Evolutionary conservation across 2,329 filamentous ascomycete species (phyloP).

Genomic region (Tolypocladium ovalisporum): DNA sequence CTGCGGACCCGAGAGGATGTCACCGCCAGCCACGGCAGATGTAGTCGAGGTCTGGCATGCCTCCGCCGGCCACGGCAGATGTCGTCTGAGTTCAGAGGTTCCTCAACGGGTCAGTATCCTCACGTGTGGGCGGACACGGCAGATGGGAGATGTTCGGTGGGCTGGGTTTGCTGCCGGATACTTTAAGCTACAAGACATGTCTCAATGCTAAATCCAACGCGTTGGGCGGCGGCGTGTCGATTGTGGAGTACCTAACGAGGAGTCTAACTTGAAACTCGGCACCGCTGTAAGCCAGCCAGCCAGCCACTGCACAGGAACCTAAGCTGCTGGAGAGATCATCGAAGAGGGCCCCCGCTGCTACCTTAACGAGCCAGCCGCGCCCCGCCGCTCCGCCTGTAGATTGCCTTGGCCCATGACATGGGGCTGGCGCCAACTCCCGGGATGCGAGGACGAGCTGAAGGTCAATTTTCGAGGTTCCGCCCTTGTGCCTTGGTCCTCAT

Average conservation of each 20-base stretch:
- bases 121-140: not conserved
- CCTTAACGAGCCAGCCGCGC: not conserved
- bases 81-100: not conserved
- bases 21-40: not conserved
- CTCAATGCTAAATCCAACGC: not conserved
- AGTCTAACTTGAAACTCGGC: too few relatives aligned
- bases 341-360: not conserved
- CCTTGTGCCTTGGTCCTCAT: too few relatives aligned
- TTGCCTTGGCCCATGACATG: not conserved
- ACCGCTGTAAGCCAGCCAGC: too few relatives aligned
- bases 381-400: not conserved
- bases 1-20: not conserved
- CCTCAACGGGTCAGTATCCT: too few relatives aligned
- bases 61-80: not conserved
- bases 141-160: not conserved
- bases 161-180: not conserved
- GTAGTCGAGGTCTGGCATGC: too few relatives aligned
- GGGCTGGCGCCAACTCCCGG: not conserved
- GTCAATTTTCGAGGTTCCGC: too few relatives aligned
- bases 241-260: too few relatives aligned
- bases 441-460: not conserved
- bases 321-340: too few relatives aligned
- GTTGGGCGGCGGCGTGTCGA: not conserved
- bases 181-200: not conserved
- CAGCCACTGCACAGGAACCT: too few relatives aligned